Conservation (phyloP, 306 rosid genomes). For the Styphnolobium japonicum region DNA sequence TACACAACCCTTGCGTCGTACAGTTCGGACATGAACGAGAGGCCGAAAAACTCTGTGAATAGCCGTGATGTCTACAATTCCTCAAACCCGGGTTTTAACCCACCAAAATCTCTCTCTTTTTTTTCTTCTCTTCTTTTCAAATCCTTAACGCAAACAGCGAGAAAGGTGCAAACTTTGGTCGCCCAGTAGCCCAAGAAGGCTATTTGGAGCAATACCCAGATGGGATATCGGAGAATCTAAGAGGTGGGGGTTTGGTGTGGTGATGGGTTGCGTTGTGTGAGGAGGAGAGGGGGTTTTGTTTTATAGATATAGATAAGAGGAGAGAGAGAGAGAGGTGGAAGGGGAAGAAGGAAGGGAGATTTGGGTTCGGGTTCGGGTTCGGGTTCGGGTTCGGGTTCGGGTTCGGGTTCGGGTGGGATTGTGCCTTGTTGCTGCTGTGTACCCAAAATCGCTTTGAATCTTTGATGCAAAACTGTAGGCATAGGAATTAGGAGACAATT, state of each 20-base stretch:
- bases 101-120: neutral
- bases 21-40: conserved; percentile 78
- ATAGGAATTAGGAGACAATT: neutral
- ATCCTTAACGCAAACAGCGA: neutral
- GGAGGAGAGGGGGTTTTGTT: neutral
- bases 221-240: neutral
- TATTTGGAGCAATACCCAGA: neutral
- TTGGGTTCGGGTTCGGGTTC: neutral
- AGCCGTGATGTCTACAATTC: conserved; percentile 97
- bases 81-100: conserved; percentile 72
- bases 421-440: conserved; percentile 11
- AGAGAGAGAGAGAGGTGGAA: neutral
- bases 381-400: too few species aligned
- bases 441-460: too few species aligned
- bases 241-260: neutral
- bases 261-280: neutral
- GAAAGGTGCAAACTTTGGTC: neutral
- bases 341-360: neutral
- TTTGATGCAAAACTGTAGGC: neutral
- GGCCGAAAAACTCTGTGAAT: conserved; percentile 62
- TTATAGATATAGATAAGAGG: conserved; percentile 30
- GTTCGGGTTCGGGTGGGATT: too few species aligned
- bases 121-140: neutral
- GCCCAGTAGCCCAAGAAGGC: too few species aligned
- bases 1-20: conserved; percentile 79